Conservation (phyloP, 306 rosid species). For the Vicia sativa region DNA sequence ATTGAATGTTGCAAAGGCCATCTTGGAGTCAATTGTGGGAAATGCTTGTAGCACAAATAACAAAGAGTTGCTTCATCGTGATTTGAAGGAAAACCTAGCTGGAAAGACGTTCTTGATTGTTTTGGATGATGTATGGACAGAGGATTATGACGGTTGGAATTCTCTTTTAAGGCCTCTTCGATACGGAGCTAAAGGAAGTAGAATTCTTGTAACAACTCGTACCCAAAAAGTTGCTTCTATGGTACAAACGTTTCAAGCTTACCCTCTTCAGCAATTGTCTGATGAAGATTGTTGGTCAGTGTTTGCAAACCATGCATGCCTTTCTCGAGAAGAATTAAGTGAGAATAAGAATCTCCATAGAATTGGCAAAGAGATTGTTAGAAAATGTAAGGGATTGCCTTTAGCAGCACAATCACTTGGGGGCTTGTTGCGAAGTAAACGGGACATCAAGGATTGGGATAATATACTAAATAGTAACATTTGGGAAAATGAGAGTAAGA, state of each 20-base stretch:
- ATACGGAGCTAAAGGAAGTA: background rate
- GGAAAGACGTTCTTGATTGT: background rate
- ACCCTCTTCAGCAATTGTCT: background rate
- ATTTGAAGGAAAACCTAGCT: background rate
- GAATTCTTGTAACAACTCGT: conserved; percentile 4
- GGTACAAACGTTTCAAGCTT: background rate
- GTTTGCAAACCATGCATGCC: too few species aligned
- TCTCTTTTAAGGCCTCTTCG: conserved; percentile 4
- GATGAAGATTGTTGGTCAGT: background rate
- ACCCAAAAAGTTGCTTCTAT: background rate
- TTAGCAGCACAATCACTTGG: conserved; percentile 33
- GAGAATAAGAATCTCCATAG: background rate
- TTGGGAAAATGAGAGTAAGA: conserved; percentile 2
- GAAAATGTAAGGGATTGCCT: conserved; percentile 14
- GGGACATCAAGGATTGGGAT: background rate
- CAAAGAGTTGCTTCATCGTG: background rate
- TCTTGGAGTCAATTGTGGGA: background rate
- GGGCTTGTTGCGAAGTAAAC: background rate
- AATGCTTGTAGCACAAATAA: background rate
- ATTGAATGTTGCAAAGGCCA: background rate
- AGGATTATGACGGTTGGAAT: background rate
- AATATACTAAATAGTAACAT: conserved; percentile 7
- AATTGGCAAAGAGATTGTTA: conserved; percentile 16
- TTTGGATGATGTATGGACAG: conserved; percentile 25
- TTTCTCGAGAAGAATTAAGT: background rate